Percentiles rank a stretch among this genome's conserved stretches.
phyloP scores from a whole-genome alignment of 129 eudicot species.

The Flaveria trinervia region DNA sequence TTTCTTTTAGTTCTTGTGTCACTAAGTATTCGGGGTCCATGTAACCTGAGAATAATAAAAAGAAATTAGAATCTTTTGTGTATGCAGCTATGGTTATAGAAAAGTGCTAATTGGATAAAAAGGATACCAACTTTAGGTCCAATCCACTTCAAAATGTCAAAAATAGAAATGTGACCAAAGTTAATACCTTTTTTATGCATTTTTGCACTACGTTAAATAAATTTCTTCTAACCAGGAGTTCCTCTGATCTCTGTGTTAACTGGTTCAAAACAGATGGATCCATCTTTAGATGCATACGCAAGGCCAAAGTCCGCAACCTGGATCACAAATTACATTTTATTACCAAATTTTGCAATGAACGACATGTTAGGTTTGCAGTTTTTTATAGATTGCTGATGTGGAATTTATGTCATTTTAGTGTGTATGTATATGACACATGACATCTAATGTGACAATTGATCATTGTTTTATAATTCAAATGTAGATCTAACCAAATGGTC shows the following conservation, averaged over 20 bases:
- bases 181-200: background rate
- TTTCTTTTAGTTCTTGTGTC: slow-evolving; percentile 83
- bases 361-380: background rate
- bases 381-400: background rate
- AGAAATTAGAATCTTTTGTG: slow-evolving; percentile 4
- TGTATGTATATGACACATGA: background rate
- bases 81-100: slow-evolving; percentile 8
- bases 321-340: slow-evolving; percentile 28
- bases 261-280: slow-evolving; percentile 89
- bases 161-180: background rate
- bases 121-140: background rate
- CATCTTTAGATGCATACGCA: slow-evolving; percentile 84
- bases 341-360: background rate
- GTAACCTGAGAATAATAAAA: slow-evolving; percentile 56
- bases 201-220: background rate
- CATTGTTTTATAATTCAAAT: background rate
- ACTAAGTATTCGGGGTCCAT: slow-evolving; percentile 91
- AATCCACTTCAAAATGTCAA: background rate
- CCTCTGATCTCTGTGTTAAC: slow-evolving; percentile 90
- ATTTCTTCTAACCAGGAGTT: slow-evolving; percentile 73
- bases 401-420: background rate
- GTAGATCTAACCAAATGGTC: background rate
- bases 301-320: slow-evolving; percentile 99
- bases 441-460: background rate
- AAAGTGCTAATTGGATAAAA: background rate